phyloP scores from a whole-genome alignment of 805 yeast genomes.

The Alloascoidea africana region DNA sequence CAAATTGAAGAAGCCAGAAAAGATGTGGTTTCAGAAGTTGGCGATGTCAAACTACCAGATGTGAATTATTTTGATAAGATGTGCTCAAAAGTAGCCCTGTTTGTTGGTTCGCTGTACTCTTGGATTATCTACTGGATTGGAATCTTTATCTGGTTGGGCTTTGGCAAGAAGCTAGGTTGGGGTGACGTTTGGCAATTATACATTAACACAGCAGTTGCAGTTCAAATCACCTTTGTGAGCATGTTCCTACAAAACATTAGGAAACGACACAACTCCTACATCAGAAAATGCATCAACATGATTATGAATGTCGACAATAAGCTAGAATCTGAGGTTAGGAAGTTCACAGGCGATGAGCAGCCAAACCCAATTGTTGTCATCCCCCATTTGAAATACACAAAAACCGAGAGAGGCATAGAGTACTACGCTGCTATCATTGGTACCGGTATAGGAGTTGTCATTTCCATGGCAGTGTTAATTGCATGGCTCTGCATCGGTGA shows the following conservation, averaged over 20 bases:
- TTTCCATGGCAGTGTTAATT: constrained; percentile 19
- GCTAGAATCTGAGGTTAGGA: constrained; percentile 16
- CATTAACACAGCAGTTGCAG: constrained; percentile 26
- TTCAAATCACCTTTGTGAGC: constrained; percentile 19
- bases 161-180: constrained; percentile 18
- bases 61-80: constrained; percentile 21
- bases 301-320: constrained; percentile 15
- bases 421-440: constrained; percentile 28
- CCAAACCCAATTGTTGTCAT: constrained; percentile 15
- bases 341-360: constrained; percentile 10
- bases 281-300: constrained; percentile 11
- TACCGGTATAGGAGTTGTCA: constrained; percentile 23
- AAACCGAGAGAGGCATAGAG: constrained; percentile 16
- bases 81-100: constrained; percentile 12
- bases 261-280: constrained; percentile 20
- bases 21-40: constrained; percentile 7
- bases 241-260: constrained; percentile 24
- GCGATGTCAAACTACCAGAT: constrained; percentile 9
- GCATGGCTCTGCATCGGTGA: constrained; percentile 24
- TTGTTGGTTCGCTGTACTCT: constrained; percentile 18
- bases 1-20: not conserved
- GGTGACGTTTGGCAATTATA: constrained; percentile 25
- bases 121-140: constrained; percentile 23
- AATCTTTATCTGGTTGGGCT: constrained; percentile 22
- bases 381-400: constrained; percentile 9